Percentiles rank a stretch among this genome's conserved stretches.
phyloP scores from a whole-genome alignment of 139 green algal genomes.

The Penium margaritaceum region DNA sequence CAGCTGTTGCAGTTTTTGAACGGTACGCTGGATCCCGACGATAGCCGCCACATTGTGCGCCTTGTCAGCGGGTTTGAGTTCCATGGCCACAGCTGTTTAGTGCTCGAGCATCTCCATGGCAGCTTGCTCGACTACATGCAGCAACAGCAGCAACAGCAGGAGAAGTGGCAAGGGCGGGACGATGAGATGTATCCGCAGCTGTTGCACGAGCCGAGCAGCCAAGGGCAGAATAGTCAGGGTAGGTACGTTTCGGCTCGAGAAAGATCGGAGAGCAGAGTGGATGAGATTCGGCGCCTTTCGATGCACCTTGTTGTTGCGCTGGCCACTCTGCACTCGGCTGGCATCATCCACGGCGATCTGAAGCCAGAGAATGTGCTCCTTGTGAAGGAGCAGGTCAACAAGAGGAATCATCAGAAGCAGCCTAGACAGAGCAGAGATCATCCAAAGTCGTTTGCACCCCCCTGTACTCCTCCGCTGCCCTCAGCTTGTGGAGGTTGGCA shows the following conservation, averaged over 20 bases:
- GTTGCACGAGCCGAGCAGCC: background rate
- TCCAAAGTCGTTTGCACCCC: no score
- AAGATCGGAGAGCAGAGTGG: background rate
- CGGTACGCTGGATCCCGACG: background rate
- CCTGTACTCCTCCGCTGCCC: no score
- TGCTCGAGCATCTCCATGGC: slow-evolving; percentile 48
- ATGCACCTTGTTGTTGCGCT: background rate
- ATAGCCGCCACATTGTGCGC: slow-evolving; percentile 23
- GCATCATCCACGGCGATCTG: slow-evolving; percentile 13
- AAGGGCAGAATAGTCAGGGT: background rate
- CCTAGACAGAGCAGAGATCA: no score
- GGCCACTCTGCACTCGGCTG: background rate
- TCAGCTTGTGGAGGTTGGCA: no score
- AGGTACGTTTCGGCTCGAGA: background rate
- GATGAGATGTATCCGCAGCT: background rate
- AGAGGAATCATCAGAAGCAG: no score
- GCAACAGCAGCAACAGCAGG: background rate
- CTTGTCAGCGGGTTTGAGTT: slow-evolving; percentile 48
- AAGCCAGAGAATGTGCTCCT: slow-evolving; percentile 19
- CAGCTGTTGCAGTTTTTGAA: slow-evolving; percentile 47
- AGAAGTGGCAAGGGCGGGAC: background rate
- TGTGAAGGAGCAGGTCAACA: no score
- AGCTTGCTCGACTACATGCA: slow-evolving; percentile 42
- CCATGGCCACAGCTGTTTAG: slow-evolving; percentile 47
- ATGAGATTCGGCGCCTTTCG: background rate